Evolutionary conservation across 306 rosid species (phyloP).

Genomic region (Coriaria nepalensis): DNA sequence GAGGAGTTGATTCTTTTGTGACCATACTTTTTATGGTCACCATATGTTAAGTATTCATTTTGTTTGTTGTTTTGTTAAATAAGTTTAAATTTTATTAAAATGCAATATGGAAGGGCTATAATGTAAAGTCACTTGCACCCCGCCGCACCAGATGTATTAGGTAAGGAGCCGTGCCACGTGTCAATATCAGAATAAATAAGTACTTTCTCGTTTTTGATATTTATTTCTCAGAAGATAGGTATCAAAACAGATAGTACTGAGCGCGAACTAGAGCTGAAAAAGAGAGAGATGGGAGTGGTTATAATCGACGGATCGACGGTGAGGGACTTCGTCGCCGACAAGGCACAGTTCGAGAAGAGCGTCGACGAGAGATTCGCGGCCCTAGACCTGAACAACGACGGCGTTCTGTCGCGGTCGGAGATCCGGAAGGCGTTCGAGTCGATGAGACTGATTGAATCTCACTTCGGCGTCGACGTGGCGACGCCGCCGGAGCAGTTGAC

Average conservation of each 20-base stretch:
- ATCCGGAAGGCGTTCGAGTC: constrained; percentile 71
- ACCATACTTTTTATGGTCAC: constrained; percentile 2
- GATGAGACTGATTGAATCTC: constrained; percentile 56
- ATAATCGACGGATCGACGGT: constrained; percentile 78
- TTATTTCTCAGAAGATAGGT: no score
- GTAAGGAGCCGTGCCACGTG: no score
- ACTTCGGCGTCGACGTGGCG: constrained; percentile 63
- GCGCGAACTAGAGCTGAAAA: no score
- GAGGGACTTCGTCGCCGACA: constrained; percentile 50
- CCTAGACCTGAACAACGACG: constrained; percentile 65
- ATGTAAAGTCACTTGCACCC: no score
- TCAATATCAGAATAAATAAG: no score
- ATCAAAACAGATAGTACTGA: no score
- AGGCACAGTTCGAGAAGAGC: constrained; percentile 37
- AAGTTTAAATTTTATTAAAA: no score
- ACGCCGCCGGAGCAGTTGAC: constrained; percentile 54
- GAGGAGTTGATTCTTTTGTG: constrained; percentile 6
- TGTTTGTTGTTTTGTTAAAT: no score
- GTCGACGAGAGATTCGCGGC: constrained; percentile 41
- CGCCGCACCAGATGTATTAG: no score
- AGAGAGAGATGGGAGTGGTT: constrained; percentile 29
- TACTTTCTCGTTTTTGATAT: no score
- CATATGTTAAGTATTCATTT: not conserved
- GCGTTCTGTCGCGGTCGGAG: constrained; percentile 67
- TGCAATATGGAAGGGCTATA: no score